phyloP scores from a whole-genome alignment of 1,139 yeast genomes.

The Scheffersomyces insectosa region DNA sequence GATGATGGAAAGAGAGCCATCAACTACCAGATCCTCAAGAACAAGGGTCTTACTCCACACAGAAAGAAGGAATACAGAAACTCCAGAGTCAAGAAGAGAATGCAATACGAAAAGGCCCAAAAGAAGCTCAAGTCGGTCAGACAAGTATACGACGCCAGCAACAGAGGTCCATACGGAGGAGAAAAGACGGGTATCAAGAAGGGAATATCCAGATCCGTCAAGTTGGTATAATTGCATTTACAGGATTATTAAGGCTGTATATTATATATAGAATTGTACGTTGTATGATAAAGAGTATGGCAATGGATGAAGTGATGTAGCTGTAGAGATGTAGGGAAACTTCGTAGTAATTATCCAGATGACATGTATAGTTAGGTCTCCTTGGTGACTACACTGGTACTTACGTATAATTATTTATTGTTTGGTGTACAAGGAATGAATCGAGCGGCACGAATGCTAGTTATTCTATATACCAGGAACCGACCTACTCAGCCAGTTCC shows the following conservation, averaged over 20 bases:
- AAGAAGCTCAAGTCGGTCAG: constrained; percentile 91
- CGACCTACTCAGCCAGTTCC: too few species aligned
- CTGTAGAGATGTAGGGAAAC: too few species aligned
- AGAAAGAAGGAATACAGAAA: constrained; percentile 93
- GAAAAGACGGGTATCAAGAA: constrained; percentile 97
- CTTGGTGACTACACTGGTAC: too few species aligned
- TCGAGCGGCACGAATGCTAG: too few species aligned
- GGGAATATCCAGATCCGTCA: constrained; percentile 83
- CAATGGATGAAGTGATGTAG: too few species aligned
- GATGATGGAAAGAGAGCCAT: constrained; percentile 92
- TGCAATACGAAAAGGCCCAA: constrained; percentile 91
- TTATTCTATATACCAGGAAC: too few species aligned
- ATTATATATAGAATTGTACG: background rate
- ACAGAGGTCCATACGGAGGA: constrained; percentile 85
- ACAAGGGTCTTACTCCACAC: constrained; percentile 92
- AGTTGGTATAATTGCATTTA: constrained; percentile 43
- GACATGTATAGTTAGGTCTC: too few species aligned
- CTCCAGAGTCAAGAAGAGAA: constrained; percentile 97
- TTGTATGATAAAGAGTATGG: too few species aligned
- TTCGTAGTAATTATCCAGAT: too few species aligned
- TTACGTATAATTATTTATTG: too few species aligned
- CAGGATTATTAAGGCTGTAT: background rate
- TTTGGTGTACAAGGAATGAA: too few species aligned
- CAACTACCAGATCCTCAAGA: constrained; percentile 89
- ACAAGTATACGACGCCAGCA: constrained; percentile 73